These are phyloP conservation scores for Myxozyma geophila DNA, from an alignment of 805 yeast species.

Conservation along the genomic window DNA sequence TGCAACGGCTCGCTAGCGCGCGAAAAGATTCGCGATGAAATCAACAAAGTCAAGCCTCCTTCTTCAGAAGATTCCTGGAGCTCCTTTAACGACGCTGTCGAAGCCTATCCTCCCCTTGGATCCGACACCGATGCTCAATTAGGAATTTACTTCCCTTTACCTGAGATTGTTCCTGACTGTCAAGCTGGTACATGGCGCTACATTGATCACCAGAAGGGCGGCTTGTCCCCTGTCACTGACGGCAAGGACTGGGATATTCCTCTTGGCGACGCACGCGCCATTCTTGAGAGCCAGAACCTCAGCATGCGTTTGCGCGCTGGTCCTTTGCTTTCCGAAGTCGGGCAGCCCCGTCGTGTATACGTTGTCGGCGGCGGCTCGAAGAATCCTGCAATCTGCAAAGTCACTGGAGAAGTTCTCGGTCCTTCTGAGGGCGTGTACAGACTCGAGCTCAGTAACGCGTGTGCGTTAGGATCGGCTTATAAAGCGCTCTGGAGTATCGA, in stretches of 20 bases:
- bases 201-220: slow-evolving; percentile 41
- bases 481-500: slow-evolving; percentile 61
- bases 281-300: slow-evolving; percentile 85
- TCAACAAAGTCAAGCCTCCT: slow-evolving; percentile 54
- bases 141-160: slow-evolving; percentile 84
- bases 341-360: slow-evolving; percentile 68
- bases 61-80: slow-evolving; percentile 41
- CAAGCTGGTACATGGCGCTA: slow-evolving; percentile 65
- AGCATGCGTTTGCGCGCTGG: slow-evolving; percentile 81
- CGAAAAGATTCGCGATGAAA: slow-evolving; percentile 68
- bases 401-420: slow-evolving; percentile 73
- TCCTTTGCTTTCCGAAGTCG: slow-evolving; percentile 63
- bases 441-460: slow-evolving; percentile 82
- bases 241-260: slow-evolving; percentile 34
- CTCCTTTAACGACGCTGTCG: slow-evolving; percentile 39
- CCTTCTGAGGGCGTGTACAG: slow-evolving; percentile 66
- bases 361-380: slow-evolving; percentile 89
- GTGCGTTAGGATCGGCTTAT: slow-evolving; percentile 90
- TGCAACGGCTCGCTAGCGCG: slow-evolving; percentile 90
- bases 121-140: slow-evolving; percentile 46
- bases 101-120: slow-evolving; percentile 26
- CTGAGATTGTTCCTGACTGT: slow-evolving; percentile 90
- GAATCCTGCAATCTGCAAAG: slow-evolving; percentile 67
- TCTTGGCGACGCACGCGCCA: slow-evolving; percentile 71
- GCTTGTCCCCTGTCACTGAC: slow-evolving; percentile 33